Evolutionary conservation across 2,329 filamentous ascomycete genomes (phyloP).

Genomic region (Fusarium piperis): DNA sequence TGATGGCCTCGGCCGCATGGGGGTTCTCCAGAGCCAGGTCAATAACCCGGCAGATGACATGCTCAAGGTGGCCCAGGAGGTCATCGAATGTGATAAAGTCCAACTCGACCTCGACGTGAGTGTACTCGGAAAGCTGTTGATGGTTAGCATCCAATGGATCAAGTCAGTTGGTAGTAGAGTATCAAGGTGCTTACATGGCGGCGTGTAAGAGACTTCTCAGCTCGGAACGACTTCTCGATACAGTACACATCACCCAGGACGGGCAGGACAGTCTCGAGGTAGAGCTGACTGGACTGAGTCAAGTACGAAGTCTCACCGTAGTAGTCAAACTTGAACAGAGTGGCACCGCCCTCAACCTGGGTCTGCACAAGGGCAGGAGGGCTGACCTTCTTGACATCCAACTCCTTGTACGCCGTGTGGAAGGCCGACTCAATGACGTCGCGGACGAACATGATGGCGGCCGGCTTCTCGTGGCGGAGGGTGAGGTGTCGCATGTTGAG

Average conservation of each 20-base stretch:
- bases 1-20: constrained; percentile 75
- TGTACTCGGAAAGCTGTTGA: constrained; percentile 82
- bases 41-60: constrained; percentile 86
- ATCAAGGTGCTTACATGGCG: constrained; percentile 66
- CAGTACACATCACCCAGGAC: constrained; percentile 96
- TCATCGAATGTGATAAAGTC: constrained; percentile 96
- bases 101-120: constrained; percentile 94
- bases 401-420: constrained; percentile 79
- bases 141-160: not conserved
- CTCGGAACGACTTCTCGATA: constrained; percentile 98
- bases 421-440: constrained; percentile 85
- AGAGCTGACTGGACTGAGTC: constrained; percentile 96
- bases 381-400: constrained; percentile 82
- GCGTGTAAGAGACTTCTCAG: constrained; percentile 93
- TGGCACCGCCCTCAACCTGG: constrained; percentile 91
- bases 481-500: constrained; percentile 86
- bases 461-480: constrained; percentile 83
- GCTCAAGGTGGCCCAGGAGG: constrained; percentile 86
- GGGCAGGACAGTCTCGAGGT: constrained; percentile 93
- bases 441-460: constrained; percentile 88
- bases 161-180: not conserved
- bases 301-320: constrained; percentile 92
- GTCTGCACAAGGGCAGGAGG: constrained; percentile 94
- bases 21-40: constrained; percentile 80
- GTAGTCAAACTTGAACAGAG: constrained; percentile 89